Percentiles rank a stretch among this genome's conserved stretches.
Conservation (phyloP, 352 stramenopile genomes). For the Globisporangium yorkense region DNA sequence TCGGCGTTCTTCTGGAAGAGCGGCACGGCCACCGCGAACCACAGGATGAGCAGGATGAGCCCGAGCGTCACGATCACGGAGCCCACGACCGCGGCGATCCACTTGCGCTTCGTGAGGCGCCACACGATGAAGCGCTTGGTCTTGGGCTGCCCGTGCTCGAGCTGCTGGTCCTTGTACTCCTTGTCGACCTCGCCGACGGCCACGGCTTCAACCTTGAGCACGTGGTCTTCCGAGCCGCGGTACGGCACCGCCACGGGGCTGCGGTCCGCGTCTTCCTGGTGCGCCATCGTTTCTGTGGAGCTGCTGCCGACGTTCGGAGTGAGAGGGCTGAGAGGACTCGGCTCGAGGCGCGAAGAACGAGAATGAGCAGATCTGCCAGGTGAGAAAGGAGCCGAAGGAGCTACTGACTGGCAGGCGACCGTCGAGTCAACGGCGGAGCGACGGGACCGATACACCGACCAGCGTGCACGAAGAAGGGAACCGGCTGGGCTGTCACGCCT, state of each 20-base stretch:
- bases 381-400: no score
- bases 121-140: slow-evolving; percentile 42
- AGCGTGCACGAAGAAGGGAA: no score
- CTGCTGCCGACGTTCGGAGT: neutral
- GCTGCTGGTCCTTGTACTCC: slow-evolving; percentile 20
- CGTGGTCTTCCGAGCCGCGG: slow-evolving; percentile 10
- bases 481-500: no score
- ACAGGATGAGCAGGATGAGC: slow-evolving; percentile 57
- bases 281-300: neutral
- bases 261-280: neutral
- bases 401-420: no score
- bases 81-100: slow-evolving; percentile 31
- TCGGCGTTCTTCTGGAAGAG: slow-evolving; percentile 62
- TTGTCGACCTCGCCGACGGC: slow-evolving; percentile 28
- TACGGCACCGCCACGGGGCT: slow-evolving; percentile 8
- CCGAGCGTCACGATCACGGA: slow-evolving; percentile 31
- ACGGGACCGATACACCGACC: no score
- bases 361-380: no score
- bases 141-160: neutral
- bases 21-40: slow-evolving; percentile 45
- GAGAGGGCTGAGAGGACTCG: neutral
- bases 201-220: slow-evolving; percentile 22
- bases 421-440: no score
- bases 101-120: slow-evolving; percentile 47
- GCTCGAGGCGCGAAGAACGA: no score